Conservation (phyloP, 129 eudicot species). For the Silybum marianum region DNA sequence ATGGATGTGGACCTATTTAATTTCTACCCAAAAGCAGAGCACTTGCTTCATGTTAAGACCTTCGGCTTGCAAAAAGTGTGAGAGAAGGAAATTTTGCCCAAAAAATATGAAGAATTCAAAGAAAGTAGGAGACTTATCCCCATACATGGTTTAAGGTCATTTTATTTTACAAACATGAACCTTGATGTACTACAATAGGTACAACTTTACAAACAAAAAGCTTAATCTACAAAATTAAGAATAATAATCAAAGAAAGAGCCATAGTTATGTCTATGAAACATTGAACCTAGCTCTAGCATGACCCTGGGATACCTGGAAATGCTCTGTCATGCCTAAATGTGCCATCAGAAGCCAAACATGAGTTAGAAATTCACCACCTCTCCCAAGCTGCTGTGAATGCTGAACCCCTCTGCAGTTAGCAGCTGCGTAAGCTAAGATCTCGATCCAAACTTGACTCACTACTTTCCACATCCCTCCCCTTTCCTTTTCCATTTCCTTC, state of each 20-base stretch:
- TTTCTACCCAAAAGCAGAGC: no score
- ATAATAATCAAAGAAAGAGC: not conserved
- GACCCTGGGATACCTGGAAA: slow-evolving; percentile 58
- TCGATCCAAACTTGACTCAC: slow-evolving; percentile 54
- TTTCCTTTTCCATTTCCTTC: slow-evolving; percentile 22
- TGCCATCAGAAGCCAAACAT: slow-evolving; percentile 75
- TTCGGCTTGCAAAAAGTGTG: not conserved
- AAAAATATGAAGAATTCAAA: not conserved
- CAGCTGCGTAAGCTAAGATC: slow-evolving; percentile 48
- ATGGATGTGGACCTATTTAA: no score
- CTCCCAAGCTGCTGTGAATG: slow-evolving; percentile 54
- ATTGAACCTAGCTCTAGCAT: slow-evolving; percentile 62
- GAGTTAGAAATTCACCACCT: slow-evolving; percentile 65
- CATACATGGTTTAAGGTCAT: not conserved
- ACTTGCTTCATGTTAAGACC: not conserved
- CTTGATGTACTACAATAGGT: not conserved
- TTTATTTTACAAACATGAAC: not conserved
- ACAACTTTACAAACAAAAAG: not conserved
- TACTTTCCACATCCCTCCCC: slow-evolving; percentile 38
- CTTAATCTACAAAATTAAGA: slow-evolving; percentile 1
- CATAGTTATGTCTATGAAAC: slow-evolving; percentile 10
- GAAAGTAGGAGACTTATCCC: not conserved
- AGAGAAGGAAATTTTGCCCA: not conserved
- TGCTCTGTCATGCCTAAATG: slow-evolving; percentile 67
- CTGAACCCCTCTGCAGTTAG: slow-evolving; percentile 45